Evolutionary conservation across 306 rosid genomes (phyloP).

Genomic region (Rosa lucieae): DNA sequence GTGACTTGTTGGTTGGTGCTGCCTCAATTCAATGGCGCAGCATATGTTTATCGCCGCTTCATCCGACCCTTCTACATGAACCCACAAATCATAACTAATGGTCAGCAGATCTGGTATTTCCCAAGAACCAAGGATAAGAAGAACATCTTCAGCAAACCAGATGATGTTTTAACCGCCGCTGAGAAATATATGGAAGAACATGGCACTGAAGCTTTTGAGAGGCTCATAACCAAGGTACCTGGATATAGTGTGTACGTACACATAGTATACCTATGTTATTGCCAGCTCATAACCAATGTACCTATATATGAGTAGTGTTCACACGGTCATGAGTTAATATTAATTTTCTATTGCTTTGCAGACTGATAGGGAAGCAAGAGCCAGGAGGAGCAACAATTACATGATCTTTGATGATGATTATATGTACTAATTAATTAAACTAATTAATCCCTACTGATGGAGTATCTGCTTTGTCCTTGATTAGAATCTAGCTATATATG

Average conservation of each 20-base stretch:
- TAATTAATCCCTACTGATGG: background rate
- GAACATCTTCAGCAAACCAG: slow-evolving; percentile 54
- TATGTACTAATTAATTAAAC: slow-evolving; percentile 17
- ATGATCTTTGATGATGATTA: slow-evolving; percentile 80
- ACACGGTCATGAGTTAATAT: too few species aligned
- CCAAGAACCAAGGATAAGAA: slow-evolving; percentile 53
- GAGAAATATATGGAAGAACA: slow-evolving; percentile 74
- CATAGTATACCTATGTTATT: background rate
- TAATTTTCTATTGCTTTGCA: slow-evolving; percentile 28
- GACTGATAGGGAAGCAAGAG: slow-evolving; percentile 71
- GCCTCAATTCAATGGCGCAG: slow-evolving; percentile 91
- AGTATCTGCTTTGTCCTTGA: background rate
- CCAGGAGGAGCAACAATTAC: slow-evolving; percentile 58
- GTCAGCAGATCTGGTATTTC: slow-evolving; percentile 68
- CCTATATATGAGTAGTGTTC: too few species aligned
- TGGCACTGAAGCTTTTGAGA: slow-evolving; percentile 82
- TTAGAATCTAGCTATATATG: background rate
- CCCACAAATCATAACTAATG: slow-evolving; percentile 41
- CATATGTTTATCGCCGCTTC: slow-evolving; percentile 71
- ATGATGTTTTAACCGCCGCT: slow-evolving; percentile 77
- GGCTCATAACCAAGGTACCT: slow-evolving; percentile 72
- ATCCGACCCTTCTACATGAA: slow-evolving; percentile 80
- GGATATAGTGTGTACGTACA: background rate
- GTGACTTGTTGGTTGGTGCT: slow-evolving; percentile 86
- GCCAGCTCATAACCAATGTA: background rate